These are phyloP conservation scores for Aspergillus jensenii DNA, from an alignment of 2,329 filamentous ascomycete genomes.

Conservation along the genomic window DNA sequence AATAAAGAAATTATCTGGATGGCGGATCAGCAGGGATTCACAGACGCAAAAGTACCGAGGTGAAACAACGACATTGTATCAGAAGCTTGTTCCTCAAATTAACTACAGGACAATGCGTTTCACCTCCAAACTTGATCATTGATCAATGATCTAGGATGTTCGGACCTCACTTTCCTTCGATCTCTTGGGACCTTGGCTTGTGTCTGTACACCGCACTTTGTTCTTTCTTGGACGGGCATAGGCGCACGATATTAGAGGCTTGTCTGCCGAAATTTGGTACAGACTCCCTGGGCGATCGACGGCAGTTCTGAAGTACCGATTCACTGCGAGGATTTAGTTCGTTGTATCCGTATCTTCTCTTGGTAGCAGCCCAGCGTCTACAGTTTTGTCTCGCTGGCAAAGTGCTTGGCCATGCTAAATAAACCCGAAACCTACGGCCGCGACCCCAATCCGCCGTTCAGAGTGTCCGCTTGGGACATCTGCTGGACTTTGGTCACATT, in stretches of 20 bases:
- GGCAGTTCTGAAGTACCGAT: no score
- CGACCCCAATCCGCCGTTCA: not conserved
- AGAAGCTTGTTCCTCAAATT: not conserved
- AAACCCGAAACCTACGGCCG: not conserved
- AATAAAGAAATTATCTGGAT: not conserved
- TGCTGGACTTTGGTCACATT: constrained; percentile 2
- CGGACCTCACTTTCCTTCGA: not conserved
- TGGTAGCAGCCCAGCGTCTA: not conserved
- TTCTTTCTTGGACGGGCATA: no score
- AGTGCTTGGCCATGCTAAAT: no score
- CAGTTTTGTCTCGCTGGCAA: not conserved
- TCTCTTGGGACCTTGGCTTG: not conserved
- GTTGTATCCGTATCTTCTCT: no score
- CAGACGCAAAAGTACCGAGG: not conserved
- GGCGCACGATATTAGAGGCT: no score
- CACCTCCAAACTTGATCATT: not conserved
- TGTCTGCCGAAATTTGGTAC: no score
- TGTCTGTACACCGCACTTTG: not conserved
- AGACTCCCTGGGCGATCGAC: no score
- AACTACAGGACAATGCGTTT: not conserved
- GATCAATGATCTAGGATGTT: not conserved
- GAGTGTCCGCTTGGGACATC: constrained; percentile 9
- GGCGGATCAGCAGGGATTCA: not conserved
- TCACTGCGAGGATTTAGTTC: no score
- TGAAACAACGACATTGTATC: constrained; percentile 6